Base-by-base conservation (phyloP, 495 filamentous ascomycete species). In the Trichoderma orchidacearum region DNA sequence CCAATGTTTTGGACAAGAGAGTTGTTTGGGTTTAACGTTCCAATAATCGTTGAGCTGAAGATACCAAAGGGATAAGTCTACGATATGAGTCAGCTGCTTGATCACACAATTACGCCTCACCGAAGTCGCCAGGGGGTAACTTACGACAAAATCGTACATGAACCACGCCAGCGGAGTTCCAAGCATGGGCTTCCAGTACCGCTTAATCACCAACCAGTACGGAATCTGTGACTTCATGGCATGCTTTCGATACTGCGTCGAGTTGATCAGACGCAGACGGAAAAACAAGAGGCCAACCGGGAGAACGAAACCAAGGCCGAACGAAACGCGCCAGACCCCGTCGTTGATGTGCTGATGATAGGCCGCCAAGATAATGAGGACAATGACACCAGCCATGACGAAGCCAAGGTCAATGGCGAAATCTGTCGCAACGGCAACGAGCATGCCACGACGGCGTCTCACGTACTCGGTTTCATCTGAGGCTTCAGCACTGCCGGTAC, bases 401-500 rank as follows among this genome's bases (percentile, higher is more conserved):
- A 41, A 41, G n/a, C 36, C 36, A 6, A 41, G 36, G 8, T 41
- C 36, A 7, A 41, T 41, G 36, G 36, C 36, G 13, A 41, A 41
- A 17, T 41, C 36, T 17, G 36, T 41, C 4, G 36, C 36, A 7
- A 41, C 36, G 21, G 36, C 36, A 18, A 41, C 36, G 6, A 41
- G 36, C 36, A 41, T 41, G 17, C 36, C 36, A 4, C 36, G 36
- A 41, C 36, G 36, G n/a, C 36, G 36, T 18, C 36, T 18, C 21
- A 36, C 30, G 21, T n/a, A 54, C 13, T 15, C 31, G 30, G 53
- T 66, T 58, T 72, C 71, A 55, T 75, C 70, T 3, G 71, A 66
- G 0, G 68, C 71, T 56, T 75, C 72, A 4, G 66, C 66, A 30
- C 70, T 65, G 60, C 61, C 67, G 3, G 71, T 68, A 1, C 62